Conservation (phyloP, 1,284 basidiomycete species). For the Irpex sp. region DNA sequence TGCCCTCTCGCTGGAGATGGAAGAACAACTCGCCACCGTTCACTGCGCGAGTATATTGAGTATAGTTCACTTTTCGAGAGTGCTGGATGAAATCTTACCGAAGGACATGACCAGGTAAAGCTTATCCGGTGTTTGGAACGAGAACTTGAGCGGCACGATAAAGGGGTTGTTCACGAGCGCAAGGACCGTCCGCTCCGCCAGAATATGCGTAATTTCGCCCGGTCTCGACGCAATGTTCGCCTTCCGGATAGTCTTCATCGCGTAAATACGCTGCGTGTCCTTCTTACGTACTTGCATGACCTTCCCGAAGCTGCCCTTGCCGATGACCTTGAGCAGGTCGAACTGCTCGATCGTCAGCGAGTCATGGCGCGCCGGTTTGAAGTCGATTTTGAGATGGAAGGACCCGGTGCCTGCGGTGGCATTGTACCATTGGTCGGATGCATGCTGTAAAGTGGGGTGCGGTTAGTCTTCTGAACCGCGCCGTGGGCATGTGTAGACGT, state of each 20-base stretch:
- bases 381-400: conserved; percentile 95
- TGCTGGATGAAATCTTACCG: conserved; percentile 39
- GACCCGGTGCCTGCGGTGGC: conserved; percentile 84
- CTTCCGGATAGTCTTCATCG: conserved; percentile 97
- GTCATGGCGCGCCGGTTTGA: conserved; percentile 81
- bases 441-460: conserved; percentile 42
- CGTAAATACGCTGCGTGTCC: conserved; percentile 97
- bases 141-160: conserved; percentile 98
- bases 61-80: not conserved
- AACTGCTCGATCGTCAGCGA: conserved; percentile 93
- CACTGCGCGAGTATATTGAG: conserved; percentile 45
- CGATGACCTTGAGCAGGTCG: conserved; percentile 97
- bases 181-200: conserved; percentile 95
- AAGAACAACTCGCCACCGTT: conserved; percentile 99
- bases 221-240: conserved; percentile 96
- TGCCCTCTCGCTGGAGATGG: conserved; percentile 94
- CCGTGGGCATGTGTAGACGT: conserved; percentile 29
- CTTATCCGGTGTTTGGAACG: conserved; percentile 98
- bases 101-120: conserved; percentile 97
- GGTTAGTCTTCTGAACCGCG: conserved; percentile 2
- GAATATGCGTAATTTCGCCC: conserved; percentile 97
- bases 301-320: conserved; percentile 97
- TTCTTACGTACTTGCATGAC: conserved; percentile 99
- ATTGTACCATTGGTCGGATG: conserved; percentile 85
- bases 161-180: conserved; percentile 99